Percentiles rank a stretch among this genome's conserved stretches.
These are phyloP conservation scores for Lavandula angustifolia DNA, from an alignment of 257 asterid species.

Conservation along the genomic window DNA sequence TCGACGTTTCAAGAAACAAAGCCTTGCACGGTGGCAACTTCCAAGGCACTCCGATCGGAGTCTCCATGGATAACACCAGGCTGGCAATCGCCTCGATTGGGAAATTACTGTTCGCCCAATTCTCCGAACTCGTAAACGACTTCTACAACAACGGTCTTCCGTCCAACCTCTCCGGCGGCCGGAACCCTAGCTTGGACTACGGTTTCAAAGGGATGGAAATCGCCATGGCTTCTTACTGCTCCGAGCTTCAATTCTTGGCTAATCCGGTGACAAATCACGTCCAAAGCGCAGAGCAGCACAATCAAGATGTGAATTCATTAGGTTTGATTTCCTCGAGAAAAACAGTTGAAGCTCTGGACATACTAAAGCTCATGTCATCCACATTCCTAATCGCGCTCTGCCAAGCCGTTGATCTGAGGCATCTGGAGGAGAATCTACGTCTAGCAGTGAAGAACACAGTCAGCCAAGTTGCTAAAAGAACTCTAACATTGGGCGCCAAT, in stretches of 20 bases:
- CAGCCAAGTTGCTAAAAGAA: slow-evolving; percentile 49
- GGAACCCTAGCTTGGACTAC: slow-evolving; percentile 59
- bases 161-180: slow-evolving; percentile 57
- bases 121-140: slow-evolving; percentile 57
- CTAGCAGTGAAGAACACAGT: slow-evolving; percentile 52
- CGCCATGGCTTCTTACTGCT: slow-evolving; percentile 20
- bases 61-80: slow-evolving; percentile 55
- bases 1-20: slow-evolving; percentile 58
- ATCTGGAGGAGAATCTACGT: slow-evolving; percentile 53
- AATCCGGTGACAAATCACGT: slow-evolving; percentile 63
- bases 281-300: slow-evolving; percentile 36
- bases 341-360: slow-evolving; percentile 54
- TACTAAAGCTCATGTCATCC: slow-evolving; percentile 51
- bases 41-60: slow-evolving; percentile 60
- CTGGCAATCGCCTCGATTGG: slow-evolving; percentile 49
- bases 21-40: slow-evolving; percentile 64
- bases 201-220: slow-evolving; percentile 59
- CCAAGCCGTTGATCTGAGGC: slow-evolving; percentile 56
- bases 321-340: slow-evolving; percentile 59
- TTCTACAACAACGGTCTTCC: slow-evolving; percentile 62
- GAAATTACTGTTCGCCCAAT: slow-evolving; percentile 55
- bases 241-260: slow-evolving; percentile 36
- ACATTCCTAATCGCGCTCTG: slow-evolving; percentile 49
- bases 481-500: slow-evolving; percentile 46
- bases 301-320: slow-evolving; percentile 50